Conservation (phyloP, 2,329 filamentous ascomycete species). For the Claviceps sp. region DNA sequence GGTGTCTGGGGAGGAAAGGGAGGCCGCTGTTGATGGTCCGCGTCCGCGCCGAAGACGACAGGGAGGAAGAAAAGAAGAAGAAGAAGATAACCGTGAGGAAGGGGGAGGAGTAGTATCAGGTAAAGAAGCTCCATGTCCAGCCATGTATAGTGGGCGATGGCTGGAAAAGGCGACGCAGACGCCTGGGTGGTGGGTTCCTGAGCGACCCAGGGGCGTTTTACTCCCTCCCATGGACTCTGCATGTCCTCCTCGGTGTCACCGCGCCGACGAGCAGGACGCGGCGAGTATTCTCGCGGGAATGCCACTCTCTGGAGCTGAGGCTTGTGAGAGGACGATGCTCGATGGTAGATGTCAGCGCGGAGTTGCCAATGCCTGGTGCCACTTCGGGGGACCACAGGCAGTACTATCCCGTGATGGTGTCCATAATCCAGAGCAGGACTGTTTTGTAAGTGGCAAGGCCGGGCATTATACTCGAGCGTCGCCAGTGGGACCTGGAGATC, state of each 20-base stretch:
- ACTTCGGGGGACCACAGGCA: background rate
- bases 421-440: background rate
- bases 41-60: background rate
- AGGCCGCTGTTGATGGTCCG: background rate
- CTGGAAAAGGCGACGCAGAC: constrained; percentile 3
- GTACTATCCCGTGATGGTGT: background rate
- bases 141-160: background rate
- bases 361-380: background rate
- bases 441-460: too few species aligned
- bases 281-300: background rate
- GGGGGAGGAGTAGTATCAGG: background rate
- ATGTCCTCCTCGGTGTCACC: background rate
- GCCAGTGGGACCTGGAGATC: too few species aligned
- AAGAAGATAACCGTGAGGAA: background rate
- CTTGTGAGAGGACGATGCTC: background rate
- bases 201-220: background rate
- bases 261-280: background rate
- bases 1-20: background rate
- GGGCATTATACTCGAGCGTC: too few species aligned
- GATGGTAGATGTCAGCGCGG: background rate
- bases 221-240: background rate
- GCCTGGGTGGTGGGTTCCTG: background rate
- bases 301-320: background rate
- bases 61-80: background rate
- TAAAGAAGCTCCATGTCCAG: too few species aligned